A percentile compares a stretch with the other conserved stretches of the same genome.
Conservation (phyloP, 2,329 filamentous ascomycete genomes). For the Aspergillus brunneoviolaceus region DNA sequence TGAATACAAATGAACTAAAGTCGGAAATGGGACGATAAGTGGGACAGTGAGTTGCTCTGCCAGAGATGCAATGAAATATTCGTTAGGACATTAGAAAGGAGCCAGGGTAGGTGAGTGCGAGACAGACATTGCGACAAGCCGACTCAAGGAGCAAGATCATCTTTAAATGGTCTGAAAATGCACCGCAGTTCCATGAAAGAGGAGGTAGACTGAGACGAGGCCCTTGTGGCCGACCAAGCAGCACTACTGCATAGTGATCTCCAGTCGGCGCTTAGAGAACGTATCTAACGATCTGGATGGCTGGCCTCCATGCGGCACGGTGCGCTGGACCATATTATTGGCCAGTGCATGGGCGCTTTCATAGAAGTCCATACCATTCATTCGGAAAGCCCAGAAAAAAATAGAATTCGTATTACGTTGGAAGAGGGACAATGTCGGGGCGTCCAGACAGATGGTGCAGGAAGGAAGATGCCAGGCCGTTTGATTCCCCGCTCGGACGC, state of each 20-base stretch:
- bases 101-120: too few relatives aligned
- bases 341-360: constrained; percentile 8
- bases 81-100: too few relatives aligned
- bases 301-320: neutral
- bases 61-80: neutral
- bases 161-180: too few relatives aligned
- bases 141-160: too few relatives aligned
- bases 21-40: too few relatives aligned
- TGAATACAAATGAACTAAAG: too few relatives aligned
- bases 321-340: constrained; percentile 3
- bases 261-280: constrained; percentile 16
- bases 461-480: too few relatives aligned
- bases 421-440: too few relatives aligned
- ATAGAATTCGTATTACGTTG: neutral
- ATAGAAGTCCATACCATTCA: neutral
- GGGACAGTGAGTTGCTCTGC: neutral
- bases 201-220: neutral
- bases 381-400: neutral
- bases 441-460: too few relatives aligned
- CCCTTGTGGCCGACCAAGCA: neutral
- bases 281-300: constrained; percentile 1
- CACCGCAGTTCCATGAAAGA: too few relatives aligned
- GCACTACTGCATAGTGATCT: constrained; percentile 15
- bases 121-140: too few relatives aligned
- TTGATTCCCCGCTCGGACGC: too few relatives aligned